Evolutionary conservation across 129 eudicot species (phyloP).

Genomic region (Dittrichia graveolens): DNA sequence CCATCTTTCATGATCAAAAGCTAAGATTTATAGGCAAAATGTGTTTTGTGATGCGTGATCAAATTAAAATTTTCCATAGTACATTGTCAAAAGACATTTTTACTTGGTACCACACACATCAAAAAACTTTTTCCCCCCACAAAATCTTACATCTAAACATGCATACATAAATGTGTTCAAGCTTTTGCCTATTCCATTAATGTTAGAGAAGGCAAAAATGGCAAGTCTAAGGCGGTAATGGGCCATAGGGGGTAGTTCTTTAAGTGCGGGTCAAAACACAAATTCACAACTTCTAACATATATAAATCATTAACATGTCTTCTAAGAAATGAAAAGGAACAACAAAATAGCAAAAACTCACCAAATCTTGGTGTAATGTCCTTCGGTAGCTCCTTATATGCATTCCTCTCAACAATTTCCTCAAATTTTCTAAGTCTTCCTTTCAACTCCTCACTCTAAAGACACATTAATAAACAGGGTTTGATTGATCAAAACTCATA

Average conservation of each 20-base stretch:
- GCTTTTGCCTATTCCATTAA: neutral
- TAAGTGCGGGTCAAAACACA: neutral
- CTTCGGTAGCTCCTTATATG: slow-evolving; percentile 78
- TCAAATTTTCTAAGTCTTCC: slow-evolving; percentile 69
- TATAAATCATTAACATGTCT: neutral
- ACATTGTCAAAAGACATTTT: neutral
- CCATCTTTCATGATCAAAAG: neutral
- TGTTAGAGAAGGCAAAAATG: neutral
- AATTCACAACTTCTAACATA: neutral
- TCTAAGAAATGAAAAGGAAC: neutral
- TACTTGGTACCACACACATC: neutral
- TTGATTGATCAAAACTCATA: neutral
- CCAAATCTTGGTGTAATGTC: slow-evolving; percentile 89
- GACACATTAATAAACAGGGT: neutral
- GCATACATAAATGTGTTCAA: neutral
- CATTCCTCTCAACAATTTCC: slow-evolving; percentile 81
- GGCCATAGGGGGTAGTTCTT: neutral
- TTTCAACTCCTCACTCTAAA: slow-evolving; percentile 82
- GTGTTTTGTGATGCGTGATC: neutral
- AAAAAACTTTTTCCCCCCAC: neutral
- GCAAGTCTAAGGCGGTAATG: neutral
- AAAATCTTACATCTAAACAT: neutral
- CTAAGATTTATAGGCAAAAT: neutral
- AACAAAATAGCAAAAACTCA: slow-evolving; percentile 28
- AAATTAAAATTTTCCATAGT: neutral